Base-by-base conservation (phyloP, 768 basidiomycete species). In the Mrakia gelida region DNA sequence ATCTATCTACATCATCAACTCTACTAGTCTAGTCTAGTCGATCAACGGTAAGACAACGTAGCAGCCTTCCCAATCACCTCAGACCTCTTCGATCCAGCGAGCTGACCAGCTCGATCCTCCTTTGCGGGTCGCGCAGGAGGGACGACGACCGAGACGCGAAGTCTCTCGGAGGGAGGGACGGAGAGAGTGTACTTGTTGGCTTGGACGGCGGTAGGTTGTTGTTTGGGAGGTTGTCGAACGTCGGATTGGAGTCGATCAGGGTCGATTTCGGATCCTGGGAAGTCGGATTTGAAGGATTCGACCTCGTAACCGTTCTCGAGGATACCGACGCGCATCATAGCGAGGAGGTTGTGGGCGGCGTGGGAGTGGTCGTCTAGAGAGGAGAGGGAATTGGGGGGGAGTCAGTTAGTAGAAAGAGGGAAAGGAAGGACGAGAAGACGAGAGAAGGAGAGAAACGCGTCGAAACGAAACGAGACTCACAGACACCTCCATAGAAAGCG, bases 401-500 rank as follows among this genome's bases (percentile, higher is more conserved):
- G n/a, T n/a, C n/a, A n/a, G 38, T 21, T 2, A 52, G 49, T 4
- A 3, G 49, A 16, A 21, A 52, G 49, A 52, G 18, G 18, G 49
- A 21, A 13, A 52, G 18, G 49, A 21, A 21, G 49, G 15, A 2
- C 2, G 49, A 16, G 49, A 52, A 18, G 49, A 21, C 15, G 11
- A 3, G 63, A 30, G 30, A 23, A 26, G 30, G 9, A 41, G 65
- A n/a, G n/a, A n/a, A n/a, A 67, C 32, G 34, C 8, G 92, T 10
- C 92, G 59, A 16, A 13, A 23, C 59, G 11, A 8, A n/a, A 54
- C 52, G 92, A 82, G 93, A 93, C 80, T 92, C 91, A 82, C 93
- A 93, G 0, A 94, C 91, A 78, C 92, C 92, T 79, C 95, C 95
- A 82, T 96, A 95, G 88, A 96, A 97, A 10, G 94, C 94, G 0